phyloP scores from a whole-genome alignment of 1,139 yeast genomes.

The Kazachstania sp. region DNA sequence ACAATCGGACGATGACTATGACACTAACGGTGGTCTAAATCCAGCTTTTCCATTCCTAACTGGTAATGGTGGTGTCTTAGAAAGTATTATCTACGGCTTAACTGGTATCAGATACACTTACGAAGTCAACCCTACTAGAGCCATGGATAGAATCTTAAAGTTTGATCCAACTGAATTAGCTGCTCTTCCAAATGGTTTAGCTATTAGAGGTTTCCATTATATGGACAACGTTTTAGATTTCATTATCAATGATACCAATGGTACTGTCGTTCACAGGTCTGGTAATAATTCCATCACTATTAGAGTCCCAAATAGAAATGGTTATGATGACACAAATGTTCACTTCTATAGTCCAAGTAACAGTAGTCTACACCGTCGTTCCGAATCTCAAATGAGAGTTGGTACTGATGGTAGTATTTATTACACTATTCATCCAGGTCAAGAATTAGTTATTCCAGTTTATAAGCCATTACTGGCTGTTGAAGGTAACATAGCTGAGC shows the following conservation, averaged over 20 bases:
- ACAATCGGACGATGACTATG: slow-evolving; percentile 59
- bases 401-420: slow-evolving; percentile 30
- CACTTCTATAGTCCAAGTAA: slow-evolving; percentile 8
- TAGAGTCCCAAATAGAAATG: slow-evolving; percentile 46
- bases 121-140: slow-evolving; percentile 31
- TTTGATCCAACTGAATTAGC: slow-evolving; percentile 59
- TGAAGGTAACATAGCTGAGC: slow-evolving; percentile 52
- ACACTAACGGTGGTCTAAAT: slow-evolving; percentile 65
- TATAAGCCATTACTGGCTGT: slow-evolving; percentile 39
- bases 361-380: slow-evolving; percentile 6
- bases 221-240: slow-evolving; percentile 53
- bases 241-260: slow-evolving; percentile 38
- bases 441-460: slow-evolving; percentile 45
- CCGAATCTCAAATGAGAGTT: slow-evolving; percentile 5
- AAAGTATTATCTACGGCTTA: slow-evolving; percentile 62
- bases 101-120: slow-evolving; percentile 55
- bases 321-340: slow-evolving; percentile 22
- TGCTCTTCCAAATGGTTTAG: slow-evolving; percentile 50
- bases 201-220: slow-evolving; percentile 51
- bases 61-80: slow-evolving; percentile 76
- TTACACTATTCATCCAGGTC: slow-evolving; percentile 39
- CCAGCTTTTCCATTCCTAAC: slow-evolving; percentile 86
- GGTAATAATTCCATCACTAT: slow-evolving; percentile 36
- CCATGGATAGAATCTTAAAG: slow-evolving; percentile 40
- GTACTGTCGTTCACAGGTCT: slow-evolving; percentile 43